These are phyloP conservation scores for Ambrosiella xylebori DNA, from an alignment of 2,329 filamentous ascomycete genomes.

Conservation along the genomic window DNA sequence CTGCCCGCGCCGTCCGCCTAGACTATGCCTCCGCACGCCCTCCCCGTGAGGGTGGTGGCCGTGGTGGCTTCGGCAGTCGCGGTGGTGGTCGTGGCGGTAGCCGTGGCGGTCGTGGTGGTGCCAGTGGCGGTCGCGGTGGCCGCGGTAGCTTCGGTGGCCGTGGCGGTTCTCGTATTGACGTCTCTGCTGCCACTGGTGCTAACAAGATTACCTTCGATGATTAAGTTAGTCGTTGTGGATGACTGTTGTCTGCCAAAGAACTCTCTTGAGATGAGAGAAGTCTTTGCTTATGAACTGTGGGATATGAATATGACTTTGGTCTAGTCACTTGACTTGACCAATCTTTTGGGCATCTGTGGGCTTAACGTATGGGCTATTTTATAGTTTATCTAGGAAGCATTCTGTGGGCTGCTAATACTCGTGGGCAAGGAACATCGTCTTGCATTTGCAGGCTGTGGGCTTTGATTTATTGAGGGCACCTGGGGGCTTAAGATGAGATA, in stretches of 20 bases:
- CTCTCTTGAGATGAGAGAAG: background rate
- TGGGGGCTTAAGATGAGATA: slow-evolving; percentile 14
- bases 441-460: slow-evolving; percentile 9
- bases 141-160: slow-evolving; percentile 26
- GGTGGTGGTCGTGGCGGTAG: slow-evolving; percentile 23
- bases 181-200: slow-evolving; percentile 35
- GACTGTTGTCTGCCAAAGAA: slow-evolving; percentile 1
- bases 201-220: slow-evolving; percentile 58
- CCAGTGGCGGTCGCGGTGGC: slow-evolving; percentile 32
- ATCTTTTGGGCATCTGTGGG: slow-evolving; percentile 10
- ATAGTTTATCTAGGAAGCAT: slow-evolving; percentile 13
- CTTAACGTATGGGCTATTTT: slow-evolving; percentile 12
- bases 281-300: background rate
- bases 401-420: slow-evolving; percentile 13
- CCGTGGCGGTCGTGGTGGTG: slow-evolving; percentile 27
- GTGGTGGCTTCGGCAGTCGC: slow-evolving; percentile 34
- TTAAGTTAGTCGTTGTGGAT: slow-evolving; percentile 9
- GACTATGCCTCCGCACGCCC: slow-evolving; percentile 61
- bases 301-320: background rate
- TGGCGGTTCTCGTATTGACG: slow-evolving; percentile 32
- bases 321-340: background rate
- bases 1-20: slow-evolving; percentile 59
- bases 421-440: slow-evolving; percentile 13
- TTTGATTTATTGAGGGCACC: slow-evolving; percentile 13
- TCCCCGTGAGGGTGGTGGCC: slow-evolving; percentile 35